A percentile compares a stretch with the other conserved stretches of the same genome.
phyloP scores from a whole-genome alignment of 2,329 filamentous ascomycete species.

The Sclerotinia borealis region DNA sequence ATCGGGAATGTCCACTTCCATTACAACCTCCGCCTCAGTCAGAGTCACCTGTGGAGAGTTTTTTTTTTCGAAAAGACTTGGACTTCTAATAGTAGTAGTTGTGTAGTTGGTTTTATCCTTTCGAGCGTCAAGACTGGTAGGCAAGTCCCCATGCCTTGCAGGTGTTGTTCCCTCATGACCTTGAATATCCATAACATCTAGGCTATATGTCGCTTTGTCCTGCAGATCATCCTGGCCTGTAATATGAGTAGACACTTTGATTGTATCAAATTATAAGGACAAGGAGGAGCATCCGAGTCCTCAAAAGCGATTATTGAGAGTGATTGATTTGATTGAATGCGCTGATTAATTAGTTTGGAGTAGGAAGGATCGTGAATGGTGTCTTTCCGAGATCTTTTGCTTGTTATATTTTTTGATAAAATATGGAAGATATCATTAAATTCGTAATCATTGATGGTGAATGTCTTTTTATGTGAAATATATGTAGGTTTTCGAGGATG shows the following conservation, averaged over 20 bases:
- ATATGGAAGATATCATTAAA: constrained; percentile 5
- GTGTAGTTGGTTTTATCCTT: constrained; percentile 21
- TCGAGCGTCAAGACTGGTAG: constrained; percentile 17
- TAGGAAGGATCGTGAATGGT: not conserved
- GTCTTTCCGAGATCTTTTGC: not conserved
- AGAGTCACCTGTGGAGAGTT: constrained; percentile 29
- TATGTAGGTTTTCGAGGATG: not conserved
- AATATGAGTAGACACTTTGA: constrained; percentile 32
- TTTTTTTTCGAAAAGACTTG: constrained; percentile 26
- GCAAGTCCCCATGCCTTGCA: constrained; percentile 21
- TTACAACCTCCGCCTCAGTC: constrained; percentile 16
- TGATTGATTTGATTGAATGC: not conserved
- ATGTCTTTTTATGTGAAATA: not conserved
- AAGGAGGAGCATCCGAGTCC: constrained; percentile 29
- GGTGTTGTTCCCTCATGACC: constrained; percentile 22
- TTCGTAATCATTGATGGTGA: constrained; percentile 14
- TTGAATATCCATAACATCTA: constrained; percentile 32
- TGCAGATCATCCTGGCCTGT: constrained; percentile 29
- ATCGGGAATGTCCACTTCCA: constrained; percentile 22
- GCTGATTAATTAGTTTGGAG: constrained; percentile 11
- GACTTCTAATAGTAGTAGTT: constrained; percentile 19
- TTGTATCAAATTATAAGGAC: constrained; percentile 28
- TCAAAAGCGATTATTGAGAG: not conserved
- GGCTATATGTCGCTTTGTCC: constrained; percentile 26
- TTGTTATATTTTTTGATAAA: not conserved